Evolutionary conservation across 1,139 yeast species (phyloP), one percentile per base, ranked within the genome.

Genomic region (Pichia sp.): DNA sequence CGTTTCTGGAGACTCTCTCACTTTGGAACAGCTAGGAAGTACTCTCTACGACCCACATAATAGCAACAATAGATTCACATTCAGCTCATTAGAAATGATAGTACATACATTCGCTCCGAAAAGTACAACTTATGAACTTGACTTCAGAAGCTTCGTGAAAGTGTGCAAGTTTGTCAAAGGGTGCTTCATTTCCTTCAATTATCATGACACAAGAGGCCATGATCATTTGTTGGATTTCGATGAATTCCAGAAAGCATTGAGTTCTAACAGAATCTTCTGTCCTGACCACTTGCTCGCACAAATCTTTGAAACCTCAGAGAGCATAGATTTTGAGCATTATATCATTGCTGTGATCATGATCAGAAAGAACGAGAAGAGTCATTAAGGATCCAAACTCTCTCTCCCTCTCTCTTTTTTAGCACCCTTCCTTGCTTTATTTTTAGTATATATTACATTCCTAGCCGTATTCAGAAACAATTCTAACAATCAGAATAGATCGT

Each of bases 401-500:
- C 27, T 21, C 22, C 19, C 23, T 18, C 9, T 30, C 11, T 21
- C 11, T 21, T 21, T 8, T 21, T 21, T 21, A 9, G 11, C 22
- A 8, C 11, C 22, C 11, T 21, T 11, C 22, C 7, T 24, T 11
- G 12, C 26, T 7, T 6, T 23, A 23, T 23, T n/a, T 23, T n/a
- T 23, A n/a, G n/a, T n/a, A n/a, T n/a, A n/a, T 23, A 23, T 23
- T 23, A n/a, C 7, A 7, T 23, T 23, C 13, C 7, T 7, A 23
- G 13, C 12, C 13, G 13, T 23, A 12, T 23, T 23, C 13, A 23
- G 3, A 7, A 13, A 16, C n/a, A 11, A 13, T 19, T 11, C 8
- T 12, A 7, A 12, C 20, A 19, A 3, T 44, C 41, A 62, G 40
- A 63, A 63, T 27, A 63, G 48, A 33, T 67, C 74, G 35, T 66